phyloP scores from a whole-genome alignment of 78 protist genomes.

The Chrysochromulina parva region DNA sequence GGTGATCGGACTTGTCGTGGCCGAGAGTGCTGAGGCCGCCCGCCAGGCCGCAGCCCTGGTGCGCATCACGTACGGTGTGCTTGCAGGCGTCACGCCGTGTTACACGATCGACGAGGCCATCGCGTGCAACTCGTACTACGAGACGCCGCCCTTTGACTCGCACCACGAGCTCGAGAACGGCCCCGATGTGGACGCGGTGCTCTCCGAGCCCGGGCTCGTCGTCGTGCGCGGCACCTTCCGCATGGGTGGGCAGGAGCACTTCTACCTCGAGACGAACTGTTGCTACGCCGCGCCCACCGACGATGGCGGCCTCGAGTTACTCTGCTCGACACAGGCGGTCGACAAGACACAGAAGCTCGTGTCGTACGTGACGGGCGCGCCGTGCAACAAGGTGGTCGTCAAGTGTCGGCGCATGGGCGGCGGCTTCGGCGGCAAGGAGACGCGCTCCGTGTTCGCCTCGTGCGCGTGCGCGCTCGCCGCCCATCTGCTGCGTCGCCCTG shows the following conservation, averaged over 20 bases:
- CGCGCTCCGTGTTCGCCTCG: not conserved
- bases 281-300: constrained; percentile 37
- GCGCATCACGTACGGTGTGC: not conserved
- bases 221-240: constrained; percentile 47
- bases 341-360: not conserved
- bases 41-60: not conserved
- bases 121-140: constrained; percentile 29
- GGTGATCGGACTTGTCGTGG: constrained; percentile 83
- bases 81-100: not conserved
- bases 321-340: constrained; percentile 10
- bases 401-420: constrained; percentile 89
- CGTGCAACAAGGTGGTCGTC: constrained; percentile 26
- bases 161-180: not conserved
- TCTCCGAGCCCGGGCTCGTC: constrained; percentile 39
- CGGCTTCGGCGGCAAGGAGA: constrained; percentile 98
- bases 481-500: constrained; percentile 56
- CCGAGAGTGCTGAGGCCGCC: constrained; percentile 48
- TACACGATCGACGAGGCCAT: constrained; percentile 81
- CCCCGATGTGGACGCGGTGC: constrained; percentile 22
- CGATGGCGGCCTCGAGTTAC: not conserved
- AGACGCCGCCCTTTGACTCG: not conserved
- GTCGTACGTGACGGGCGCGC: not conserved
- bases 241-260: constrained; percentile 55
- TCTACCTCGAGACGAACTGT: constrained; percentile 59
- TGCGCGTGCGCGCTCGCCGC: constrained; percentile 72